Evolutionary conservation across 352 stramenopile species (phyloP), one percentile per base, ranked within the genome.

Genomic region (Aphanomyces astaci): DNA sequence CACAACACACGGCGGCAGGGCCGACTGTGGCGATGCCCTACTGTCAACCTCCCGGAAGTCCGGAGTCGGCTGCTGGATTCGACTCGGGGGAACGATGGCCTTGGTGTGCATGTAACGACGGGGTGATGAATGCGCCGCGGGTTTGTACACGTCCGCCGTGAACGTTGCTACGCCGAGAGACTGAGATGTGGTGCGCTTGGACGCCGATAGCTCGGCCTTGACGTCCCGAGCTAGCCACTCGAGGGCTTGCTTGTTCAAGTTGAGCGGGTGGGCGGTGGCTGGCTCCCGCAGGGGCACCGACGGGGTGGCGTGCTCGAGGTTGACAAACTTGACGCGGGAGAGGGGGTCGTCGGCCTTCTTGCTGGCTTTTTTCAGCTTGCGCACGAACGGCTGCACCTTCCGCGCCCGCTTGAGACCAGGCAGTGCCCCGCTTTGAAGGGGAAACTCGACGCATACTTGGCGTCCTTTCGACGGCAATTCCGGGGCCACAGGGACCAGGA

Each of bases 401-500:
- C 25, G 2, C 11, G 19, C 30, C 4, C 30, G 51, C 15, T 33
- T 22, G 13, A 27, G 13, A 9, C 4, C 24, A 7, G 4, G 4
- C 22, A 25, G 4, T 24, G 4, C 9, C 9, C 51, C 15, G 15
- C 19, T 36, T 32, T 59, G 22, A n/a, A 2, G 13, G n/a, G 51
- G 51, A 59, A 59, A 59, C 30, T 59, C 51, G 4, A 59, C 51
- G 30, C n/a, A 59, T 36, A 59, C 51, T 11, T 59, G 22, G 30
- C 22, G 51, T n/a, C 30, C 51, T 19, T 22, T 39, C 5, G 51
- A 32, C 30, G 51, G 11, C 25, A 59, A 39, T 9, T 59, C 51
- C 33, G 15, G 51, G 7, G 51, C 51, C 32, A 59, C 30, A n/a
- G 51, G 51, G 7, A 32, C 51, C 15, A 59, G 22, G 11, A 28